Evolutionary conservation across 2,329 filamentous ascomycete species (phyloP).

Genomic region (Biscogniauxia marginata): DNA sequence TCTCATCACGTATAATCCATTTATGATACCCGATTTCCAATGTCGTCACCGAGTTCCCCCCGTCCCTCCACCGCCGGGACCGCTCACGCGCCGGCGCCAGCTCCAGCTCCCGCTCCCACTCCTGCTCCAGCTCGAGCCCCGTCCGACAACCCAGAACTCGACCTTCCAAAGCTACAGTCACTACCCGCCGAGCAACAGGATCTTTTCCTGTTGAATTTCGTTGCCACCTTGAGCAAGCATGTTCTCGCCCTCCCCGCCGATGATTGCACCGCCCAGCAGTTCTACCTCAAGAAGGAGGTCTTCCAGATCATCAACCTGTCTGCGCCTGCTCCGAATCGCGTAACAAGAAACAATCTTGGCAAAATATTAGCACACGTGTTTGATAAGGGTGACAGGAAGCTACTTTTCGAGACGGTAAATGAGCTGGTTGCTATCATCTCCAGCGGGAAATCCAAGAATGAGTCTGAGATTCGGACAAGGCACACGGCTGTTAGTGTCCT

Average conservation of each 20-base stretch:
- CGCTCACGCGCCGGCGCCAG: constrained; percentile 27
- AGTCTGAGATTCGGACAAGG: constrained; percentile 74
- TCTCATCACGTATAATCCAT: constrained; percentile 5
- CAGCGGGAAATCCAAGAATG: constrained; percentile 69
- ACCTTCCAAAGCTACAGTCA: constrained; percentile 83
- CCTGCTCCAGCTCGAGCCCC: constrained; percentile 25
- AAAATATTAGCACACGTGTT: constrained; percentile 82
- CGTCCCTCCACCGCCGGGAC: constrained; percentile 26
- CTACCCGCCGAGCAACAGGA: constrained; percentile 94
- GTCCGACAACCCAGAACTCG: constrained; percentile 70
- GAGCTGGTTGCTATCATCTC: constrained; percentile 75
- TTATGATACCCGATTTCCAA: constrained; percentile 23
- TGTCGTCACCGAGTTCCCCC: constrained; percentile 32
- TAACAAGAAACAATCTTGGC: constrained; percentile 86
- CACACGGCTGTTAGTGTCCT: constrained; percentile 87
- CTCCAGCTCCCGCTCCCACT: constrained; percentile 30
- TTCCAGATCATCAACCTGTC: constrained; percentile 86
- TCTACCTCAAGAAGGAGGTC: constrained; percentile 89
- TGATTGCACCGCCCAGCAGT: constrained; percentile 83
- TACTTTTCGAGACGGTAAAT: constrained; percentile 92
- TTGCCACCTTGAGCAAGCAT: constrained; percentile 78
- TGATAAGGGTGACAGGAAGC: constrained; percentile 79
- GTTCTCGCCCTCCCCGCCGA: constrained; percentile 72
- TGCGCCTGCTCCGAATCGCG: constrained; percentile 78
- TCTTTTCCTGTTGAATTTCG: constrained; percentile 86